Base-by-base conservation (phyloP, 2,329 filamentous ascomycete species). In the Aspergillus novoparasiticus region DNA sequence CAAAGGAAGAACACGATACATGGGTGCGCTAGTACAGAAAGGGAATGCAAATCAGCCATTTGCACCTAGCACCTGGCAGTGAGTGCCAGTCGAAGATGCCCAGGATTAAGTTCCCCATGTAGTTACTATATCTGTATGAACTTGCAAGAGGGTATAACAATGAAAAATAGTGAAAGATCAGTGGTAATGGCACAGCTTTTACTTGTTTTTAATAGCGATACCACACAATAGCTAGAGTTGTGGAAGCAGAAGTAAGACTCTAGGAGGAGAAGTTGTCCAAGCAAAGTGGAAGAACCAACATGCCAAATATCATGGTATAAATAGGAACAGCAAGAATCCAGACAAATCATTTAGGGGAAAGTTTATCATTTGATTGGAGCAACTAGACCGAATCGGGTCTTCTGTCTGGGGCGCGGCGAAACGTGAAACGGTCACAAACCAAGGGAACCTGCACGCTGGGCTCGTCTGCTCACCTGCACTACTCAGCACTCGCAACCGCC, bases 401-500 rank as follows among this genome's bases (percentile, higher is more conserved):
- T 67, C 50, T 46, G 54, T 58, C 57, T 61, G 62, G 58, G 50
- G 54, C 39, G 16, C 39, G 39, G 39, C 51, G 57, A 50, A 70
- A 67, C 62, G 63, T 69, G 69, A 70, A 69, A 71, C 68, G 64
- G 68, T 69, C 67, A 66, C 64, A 66, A 58, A 51, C 32, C 51
- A 43, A 45, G 57, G 59, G 60, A 65, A 66, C 63, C 67, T 71
- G 68, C 71, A 71, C 67, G 66, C 66, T 67, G 64, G 69, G 71
- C 64, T 69, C 71, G 59, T 66, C 69, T 72, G 71, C 70, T 71
- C 66, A 70, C 69, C 69, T 72, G 66, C 68, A 72, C 51, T 55
- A 55, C 66, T 70, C 60, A 67, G 61, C 69, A 72, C 71, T 55
- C n/a, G 67, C 65, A 71, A 69, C 68, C 66, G 63, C 67, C 66